Evolutionary conservation across 1,284 basidiomycete genomes (phyloP).

Genomic region (Caloboletus inedulis): DNA sequence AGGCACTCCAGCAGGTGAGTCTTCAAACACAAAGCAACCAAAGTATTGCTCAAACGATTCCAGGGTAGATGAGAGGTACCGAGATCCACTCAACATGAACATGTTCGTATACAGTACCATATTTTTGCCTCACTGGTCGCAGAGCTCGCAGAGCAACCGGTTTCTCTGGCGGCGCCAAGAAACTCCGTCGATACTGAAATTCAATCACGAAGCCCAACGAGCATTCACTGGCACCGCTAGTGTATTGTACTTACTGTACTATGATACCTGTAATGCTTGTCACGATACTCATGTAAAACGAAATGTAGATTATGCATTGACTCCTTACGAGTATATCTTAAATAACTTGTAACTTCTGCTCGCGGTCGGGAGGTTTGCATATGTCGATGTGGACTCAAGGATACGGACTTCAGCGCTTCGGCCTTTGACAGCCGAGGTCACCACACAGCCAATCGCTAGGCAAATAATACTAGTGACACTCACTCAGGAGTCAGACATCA

Average conservation of each 20-base stretch:
- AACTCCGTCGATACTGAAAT: slow-evolving; percentile 11
- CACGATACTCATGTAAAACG: slow-evolving; percentile 3
- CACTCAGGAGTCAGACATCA: neutral
- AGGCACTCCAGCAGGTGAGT: slow-evolving; percentile 25
- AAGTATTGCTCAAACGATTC: slow-evolving; percentile 2
- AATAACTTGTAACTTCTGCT: neutral
- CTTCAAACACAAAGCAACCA: neutral
- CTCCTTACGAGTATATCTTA: neutral
- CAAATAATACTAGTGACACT: neutral
- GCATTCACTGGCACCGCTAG: slow-evolving; percentile 8
- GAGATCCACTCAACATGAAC: neutral
- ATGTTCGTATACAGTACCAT: neutral
- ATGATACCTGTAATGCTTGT: slow-evolving; percentile 18
- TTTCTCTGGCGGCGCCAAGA: slow-evolving; percentile 20
- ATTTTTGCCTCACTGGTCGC: neutral
- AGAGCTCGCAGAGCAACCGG: slow-evolving; percentile 3
- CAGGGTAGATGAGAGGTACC: slow-evolving; percentile 20
- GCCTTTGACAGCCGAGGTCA: neutral
- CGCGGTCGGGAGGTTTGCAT: neutral
- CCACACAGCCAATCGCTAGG: slow-evolving; percentile 4
- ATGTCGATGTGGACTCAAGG: neutral
- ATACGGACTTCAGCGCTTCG: neutral
- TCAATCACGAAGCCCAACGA: slow-evolving; percentile 4
- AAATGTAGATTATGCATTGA: slow-evolving; percentile 11
- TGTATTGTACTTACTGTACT: slow-evolving; percentile 14